Percentiles rank a stretch among this genome's conserved stretches.
Conservation (phyloP, 768 basidiomycete species). For the Holtermannia corniformis region DNA sequence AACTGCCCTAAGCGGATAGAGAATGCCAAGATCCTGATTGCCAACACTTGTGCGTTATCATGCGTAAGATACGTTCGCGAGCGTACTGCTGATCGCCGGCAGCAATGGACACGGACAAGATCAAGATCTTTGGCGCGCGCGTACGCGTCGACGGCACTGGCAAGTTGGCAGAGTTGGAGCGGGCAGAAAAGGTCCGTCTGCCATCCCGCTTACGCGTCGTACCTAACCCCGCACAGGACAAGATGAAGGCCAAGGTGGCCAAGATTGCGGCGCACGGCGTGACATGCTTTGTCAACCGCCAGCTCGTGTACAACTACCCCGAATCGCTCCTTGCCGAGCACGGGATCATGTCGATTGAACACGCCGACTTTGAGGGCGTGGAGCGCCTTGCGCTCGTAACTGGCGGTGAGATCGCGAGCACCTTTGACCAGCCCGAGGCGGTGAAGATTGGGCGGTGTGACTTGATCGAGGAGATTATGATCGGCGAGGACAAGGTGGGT, state of each 20-base stretch:
- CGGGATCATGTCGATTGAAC: conserved; percentile 93
- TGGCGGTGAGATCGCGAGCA: conserved; percentile 92
- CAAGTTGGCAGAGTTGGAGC: conserved; percentile 94
- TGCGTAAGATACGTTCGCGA: background rate
- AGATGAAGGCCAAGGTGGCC: conserved; percentile 98
- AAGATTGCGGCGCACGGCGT: conserved; percentile 89
- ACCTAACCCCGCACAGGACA: conserved; percentile 54
- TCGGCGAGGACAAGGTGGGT: conserved; percentile 92
- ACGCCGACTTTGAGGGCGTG: conserved; percentile 98
- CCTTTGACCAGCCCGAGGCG: conserved; percentile 84
- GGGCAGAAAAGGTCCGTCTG: conserved; percentile 71
- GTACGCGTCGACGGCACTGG: conserved; percentile 93
- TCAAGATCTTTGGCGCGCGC: conserved; percentile 95
- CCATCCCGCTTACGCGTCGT: background rate
- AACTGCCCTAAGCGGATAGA: conserved; percentile 92
- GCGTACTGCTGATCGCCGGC: conserved; percentile 1
- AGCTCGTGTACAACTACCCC: conserved; percentile 98
- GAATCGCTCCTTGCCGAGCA: conserved; percentile 89
- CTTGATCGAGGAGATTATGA: conserved; percentile 96
- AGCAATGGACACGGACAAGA: conserved; percentile 99
- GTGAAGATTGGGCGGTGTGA: conserved; percentile 91
- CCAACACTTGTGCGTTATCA: conserved; percentile 73
- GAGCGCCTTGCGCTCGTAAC: conserved; percentile 92
- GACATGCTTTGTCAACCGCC: conserved; percentile 95
- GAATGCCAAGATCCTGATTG: conserved; percentile 90